These are phyloP conservation scores for Penicillium longicatenatum DNA, from an alignment of 495 filamentous ascomycete genomes.

Conservation along the genomic window DNA sequence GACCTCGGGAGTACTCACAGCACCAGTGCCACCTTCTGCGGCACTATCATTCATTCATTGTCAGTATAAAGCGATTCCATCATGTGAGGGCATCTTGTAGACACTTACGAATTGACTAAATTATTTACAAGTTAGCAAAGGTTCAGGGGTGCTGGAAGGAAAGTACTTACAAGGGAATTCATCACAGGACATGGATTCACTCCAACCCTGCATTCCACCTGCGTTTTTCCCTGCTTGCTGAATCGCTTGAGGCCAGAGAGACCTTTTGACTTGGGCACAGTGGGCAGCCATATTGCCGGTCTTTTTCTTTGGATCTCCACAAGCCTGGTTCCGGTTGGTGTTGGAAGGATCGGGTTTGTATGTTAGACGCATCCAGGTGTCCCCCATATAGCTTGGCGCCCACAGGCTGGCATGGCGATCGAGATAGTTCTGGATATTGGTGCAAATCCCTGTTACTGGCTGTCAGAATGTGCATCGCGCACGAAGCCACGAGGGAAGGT, in stretches of 20 bases:
- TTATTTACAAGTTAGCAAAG: background rate
- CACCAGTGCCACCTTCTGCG: background rate
- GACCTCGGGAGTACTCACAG: background rate
- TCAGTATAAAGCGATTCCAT: background rate
- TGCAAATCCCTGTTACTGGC: conserved; percentile 1
- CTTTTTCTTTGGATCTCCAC: background rate
- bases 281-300: background rate
- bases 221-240: conserved; percentile 1
- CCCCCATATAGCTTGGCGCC: background rate
- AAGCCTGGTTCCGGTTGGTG: conserved; percentile 1
- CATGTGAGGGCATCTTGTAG: background rate
- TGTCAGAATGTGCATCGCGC: background rate
- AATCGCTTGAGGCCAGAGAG: background rate
- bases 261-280: background rate
- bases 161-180: conserved; percentile 13
- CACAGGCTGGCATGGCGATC: background rate
- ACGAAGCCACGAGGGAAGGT: background rate
- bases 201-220: background rate
- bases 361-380: conserved; percentile 1
- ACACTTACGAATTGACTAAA: background rate
- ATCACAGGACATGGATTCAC: conserved; percentile 8
- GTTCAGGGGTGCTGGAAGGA: background rate
- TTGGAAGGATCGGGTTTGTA: background rate
- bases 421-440: conserved; percentile 5
- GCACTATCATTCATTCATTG: background rate